A percentile compares a stretch with the other conserved stretches of the same genome.
Conservation (phyloP, 2,329 filamentous ascomycete species). For the Alternaria sp. region DNA sequence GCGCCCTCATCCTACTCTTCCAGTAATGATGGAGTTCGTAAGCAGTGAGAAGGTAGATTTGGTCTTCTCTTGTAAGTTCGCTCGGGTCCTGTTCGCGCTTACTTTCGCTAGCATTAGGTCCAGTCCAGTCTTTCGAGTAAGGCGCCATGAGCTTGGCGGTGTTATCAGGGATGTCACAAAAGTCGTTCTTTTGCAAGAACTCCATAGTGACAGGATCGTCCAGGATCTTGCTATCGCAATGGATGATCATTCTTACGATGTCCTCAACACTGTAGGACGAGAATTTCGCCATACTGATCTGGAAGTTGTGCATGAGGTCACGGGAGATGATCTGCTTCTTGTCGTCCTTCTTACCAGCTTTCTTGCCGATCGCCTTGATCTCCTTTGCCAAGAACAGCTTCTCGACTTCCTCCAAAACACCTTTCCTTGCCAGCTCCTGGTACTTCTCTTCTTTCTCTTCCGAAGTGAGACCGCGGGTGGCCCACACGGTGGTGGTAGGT, state of each 20-base stretch:
- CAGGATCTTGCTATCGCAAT: slow-evolving; percentile 88
- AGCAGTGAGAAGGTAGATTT: slow-evolving; percentile 91
- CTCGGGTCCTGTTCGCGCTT: slow-evolving; percentile 83
- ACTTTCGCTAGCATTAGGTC: slow-evolving; percentile 79
- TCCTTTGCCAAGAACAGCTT: slow-evolving; percentile 98
- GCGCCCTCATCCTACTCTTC: slow-evolving; percentile 95
- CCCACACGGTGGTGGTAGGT: slow-evolving; percentile 92
- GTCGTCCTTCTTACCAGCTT: slow-evolving; percentile 79
- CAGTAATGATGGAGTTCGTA: slow-evolving; percentile 97
- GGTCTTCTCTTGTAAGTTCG: slow-evolving; percentile 92
- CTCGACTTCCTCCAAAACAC: slow-evolving; percentile 96
- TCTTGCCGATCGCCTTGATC: slow-evolving; percentile 82
- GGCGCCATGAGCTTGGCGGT: slow-evolving; percentile 89
- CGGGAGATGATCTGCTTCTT: slow-evolving; percentile 97
- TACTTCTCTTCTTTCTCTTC: slow-evolving; percentile 96
- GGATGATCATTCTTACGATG: slow-evolving; percentile 90
- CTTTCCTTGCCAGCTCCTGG: slow-evolving; percentile 88
- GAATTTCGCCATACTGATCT: slow-evolving; percentile 91
- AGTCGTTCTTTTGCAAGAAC: slow-evolving; percentile 89
- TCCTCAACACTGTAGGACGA: slow-evolving; percentile 85
- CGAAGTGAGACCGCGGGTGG: slow-evolving; percentile 81
- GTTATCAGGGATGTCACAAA: slow-evolving; percentile 92
- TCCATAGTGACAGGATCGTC: slow-evolving; percentile 95
- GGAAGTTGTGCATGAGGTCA: slow-evolving; percentile 67
- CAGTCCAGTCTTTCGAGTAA: slow-evolving; percentile 96